Percentiles rank a stretch among this genome's conserved stretches.
These are phyloP conservation scores for Rhizomucor miehei DNA, from an alignment of 371 early-diverging fungal genomes.

Conservation along the genomic window DNA sequence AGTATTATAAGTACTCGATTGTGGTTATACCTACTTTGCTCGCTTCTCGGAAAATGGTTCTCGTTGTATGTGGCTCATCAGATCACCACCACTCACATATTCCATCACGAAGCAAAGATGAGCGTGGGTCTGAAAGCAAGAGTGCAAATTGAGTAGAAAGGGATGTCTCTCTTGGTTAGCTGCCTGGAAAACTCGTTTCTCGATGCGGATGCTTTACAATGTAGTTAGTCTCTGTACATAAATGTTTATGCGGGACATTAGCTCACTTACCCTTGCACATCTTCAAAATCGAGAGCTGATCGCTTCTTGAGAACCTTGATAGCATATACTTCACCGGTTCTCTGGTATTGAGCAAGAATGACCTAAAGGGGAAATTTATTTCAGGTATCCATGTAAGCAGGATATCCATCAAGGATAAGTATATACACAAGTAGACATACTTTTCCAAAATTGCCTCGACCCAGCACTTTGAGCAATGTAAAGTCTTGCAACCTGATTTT, in stretches of 20 bases:
- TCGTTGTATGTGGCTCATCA: constrained; percentile 96
- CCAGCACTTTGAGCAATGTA: constrained; percentile 88
- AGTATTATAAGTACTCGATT: too few relatives aligned
- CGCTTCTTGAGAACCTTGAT: constrained; percentile 98
- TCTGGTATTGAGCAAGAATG: constrained; percentile 91
- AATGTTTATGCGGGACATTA: neutral
- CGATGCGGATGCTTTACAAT: constrained; percentile 67
- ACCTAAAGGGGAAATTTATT: too few relatives aligned
- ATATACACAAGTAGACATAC: constrained; percentile 30
- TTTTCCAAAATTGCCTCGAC: constrained; percentile 98
- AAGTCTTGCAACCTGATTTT: constrained; percentile 73
- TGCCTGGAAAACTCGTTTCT: constrained; percentile 90
- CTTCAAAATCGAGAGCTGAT: constrained; percentile 89
- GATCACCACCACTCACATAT: constrained; percentile 98
- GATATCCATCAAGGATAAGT: neutral
- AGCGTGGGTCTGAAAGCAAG: constrained; percentile 92
- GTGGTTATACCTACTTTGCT: constrained; percentile 62
- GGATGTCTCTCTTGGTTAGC: constrained; percentile 90
- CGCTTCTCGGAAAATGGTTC: constrained; percentile 82
- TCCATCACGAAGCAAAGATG: constrained; percentile 99
- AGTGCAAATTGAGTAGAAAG: constrained; percentile 96
- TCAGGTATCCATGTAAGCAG: constrained; percentile 30
- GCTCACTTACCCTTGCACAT: constrained; percentile 67
- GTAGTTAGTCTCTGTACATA: neutral
- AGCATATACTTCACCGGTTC: constrained; percentile 78